phyloP scores from a whole-genome alignment of 2,329 filamentous ascomycete species.

The Penicillium sp. region DNA sequence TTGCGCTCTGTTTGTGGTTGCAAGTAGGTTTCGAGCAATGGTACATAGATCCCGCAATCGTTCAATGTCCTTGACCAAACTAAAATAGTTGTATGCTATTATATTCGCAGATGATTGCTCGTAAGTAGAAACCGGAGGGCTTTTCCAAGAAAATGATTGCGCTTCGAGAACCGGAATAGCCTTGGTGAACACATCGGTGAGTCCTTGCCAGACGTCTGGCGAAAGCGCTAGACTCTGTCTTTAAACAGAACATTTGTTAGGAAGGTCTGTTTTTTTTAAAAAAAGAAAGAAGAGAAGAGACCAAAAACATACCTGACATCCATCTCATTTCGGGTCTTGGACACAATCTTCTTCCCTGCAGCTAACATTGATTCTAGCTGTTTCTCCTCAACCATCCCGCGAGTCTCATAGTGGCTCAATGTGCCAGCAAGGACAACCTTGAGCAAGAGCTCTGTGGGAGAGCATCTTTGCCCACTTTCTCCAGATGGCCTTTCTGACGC shows the following conservation, averaged over 20 bases:
- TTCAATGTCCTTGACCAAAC: constrained; percentile 59
- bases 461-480: constrained; percentile 31
- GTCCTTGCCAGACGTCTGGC: constrained; percentile 56
- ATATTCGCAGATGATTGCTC: constrained; percentile 58
- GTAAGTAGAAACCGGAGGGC: constrained; percentile 53
- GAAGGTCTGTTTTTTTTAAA: too few relatives aligned
- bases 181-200: constrained; percentile 54
- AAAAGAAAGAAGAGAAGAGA: neutral
- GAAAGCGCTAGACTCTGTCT: constrained; percentile 57
- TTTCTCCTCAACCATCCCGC: constrained; percentile 57
- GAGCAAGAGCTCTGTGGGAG: constrained; percentile 45
- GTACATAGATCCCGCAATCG: constrained; percentile 59
- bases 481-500: constrained; percentile 21
- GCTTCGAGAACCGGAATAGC: constrained; percentile 60
- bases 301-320: constrained; percentile 50
- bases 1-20: constrained; percentile 58
- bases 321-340: constrained; percentile 54
- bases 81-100: constrained; percentile 58
- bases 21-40: constrained; percentile 60
- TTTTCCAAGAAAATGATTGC: constrained; percentile 59
- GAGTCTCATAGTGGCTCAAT: constrained; percentile 57
- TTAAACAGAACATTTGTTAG: constrained; percentile 2
- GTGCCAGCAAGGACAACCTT: constrained; percentile 47
- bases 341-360: constrained; percentile 57
- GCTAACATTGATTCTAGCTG: constrained; percentile 56